A percentile compares a stretch with the other conserved stretches of the same genome.
Conservation (phyloP, 1,284 basidiomycete species). For the Abortiporus biennis region DNA sequence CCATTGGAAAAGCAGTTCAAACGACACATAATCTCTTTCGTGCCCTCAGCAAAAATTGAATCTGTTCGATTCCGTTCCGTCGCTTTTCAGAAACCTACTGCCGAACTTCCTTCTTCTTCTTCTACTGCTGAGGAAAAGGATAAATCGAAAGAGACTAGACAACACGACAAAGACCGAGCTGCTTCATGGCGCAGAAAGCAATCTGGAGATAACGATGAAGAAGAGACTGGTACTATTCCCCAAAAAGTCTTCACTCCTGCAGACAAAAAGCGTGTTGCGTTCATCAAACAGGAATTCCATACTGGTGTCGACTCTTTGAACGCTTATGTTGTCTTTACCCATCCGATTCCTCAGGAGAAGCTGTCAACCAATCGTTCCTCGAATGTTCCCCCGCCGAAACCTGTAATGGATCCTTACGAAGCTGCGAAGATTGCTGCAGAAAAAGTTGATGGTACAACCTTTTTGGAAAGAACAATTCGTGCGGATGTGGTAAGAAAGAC, state of each 20-base stretch:
- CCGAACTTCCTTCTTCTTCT: conserved; percentile 43
- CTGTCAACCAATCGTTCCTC: conserved; percentile 25
- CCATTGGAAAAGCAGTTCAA: conserved; percentile 61
- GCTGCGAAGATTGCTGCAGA: conserved; percentile 60
- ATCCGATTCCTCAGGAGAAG: conserved; percentile 38
- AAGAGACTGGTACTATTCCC: conserved; percentile 32
- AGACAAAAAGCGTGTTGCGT: conserved; percentile 93
- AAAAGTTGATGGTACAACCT: conserved; percentile 65
- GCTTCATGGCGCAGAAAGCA: conserved; percentile 63
- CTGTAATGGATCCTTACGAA: conserved; percentile 64
- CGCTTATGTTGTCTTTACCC: conserved; percentile 85
- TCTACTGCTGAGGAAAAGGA: conserved; percentile 28
- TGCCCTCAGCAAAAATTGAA: conserved; percentile 76
- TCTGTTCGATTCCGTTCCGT: conserved; percentile 89
- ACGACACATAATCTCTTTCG: conserved; percentile 63
- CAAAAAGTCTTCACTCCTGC: conserved; percentile 62
- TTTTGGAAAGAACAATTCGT: conserved; percentile 72
- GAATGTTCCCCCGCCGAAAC: conserved; percentile 52
- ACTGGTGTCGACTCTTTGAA: conserved; percentile 65
- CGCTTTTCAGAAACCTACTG: conserved; percentile 77
- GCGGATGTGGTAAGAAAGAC: conserved; percentile 57
- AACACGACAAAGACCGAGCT: conserved; percentile 55
- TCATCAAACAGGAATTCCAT: conserved; percentile 90
- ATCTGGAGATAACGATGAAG: conserved; percentile 30
- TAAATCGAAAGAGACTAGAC: conserved; percentile 29